Evolutionary conservation across 2,329 filamentous ascomycete genomes (phyloP).

Genomic region (Sporothrix brasiliensis): DNA sequence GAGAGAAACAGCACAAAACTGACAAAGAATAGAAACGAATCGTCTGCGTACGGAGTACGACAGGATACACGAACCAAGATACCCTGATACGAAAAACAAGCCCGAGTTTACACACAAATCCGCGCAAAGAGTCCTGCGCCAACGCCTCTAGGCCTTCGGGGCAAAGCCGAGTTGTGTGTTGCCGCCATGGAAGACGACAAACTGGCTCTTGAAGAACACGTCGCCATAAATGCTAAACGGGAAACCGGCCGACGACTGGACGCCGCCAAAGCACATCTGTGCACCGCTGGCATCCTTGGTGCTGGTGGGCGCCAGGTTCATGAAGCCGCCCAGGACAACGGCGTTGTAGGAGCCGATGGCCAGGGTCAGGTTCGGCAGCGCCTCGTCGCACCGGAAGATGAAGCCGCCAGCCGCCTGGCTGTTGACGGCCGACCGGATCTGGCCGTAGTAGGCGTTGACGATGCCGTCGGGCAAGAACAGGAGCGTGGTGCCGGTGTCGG

Average conservation of each 20-base stretch:
- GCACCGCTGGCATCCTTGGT: constrained; percentile 16
- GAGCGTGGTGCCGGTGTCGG: constrained; percentile 50
- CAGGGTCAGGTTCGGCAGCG: constrained; percentile 44
- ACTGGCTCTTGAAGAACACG: constrained; percentile 42
- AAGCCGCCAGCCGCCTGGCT: constrained; percentile 43
- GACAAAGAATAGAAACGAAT: background rate
- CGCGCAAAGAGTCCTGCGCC: too few species aligned
- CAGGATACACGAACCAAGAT: background rate
- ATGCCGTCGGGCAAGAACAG: constrained; percentile 45
- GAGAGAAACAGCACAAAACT: background rate
- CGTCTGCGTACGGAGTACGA: too few species aligned
- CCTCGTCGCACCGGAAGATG: constrained; percentile 45
- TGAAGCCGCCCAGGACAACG: constrained; percentile 47
- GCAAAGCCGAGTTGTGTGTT: constrained; percentile 51
- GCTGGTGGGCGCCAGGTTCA: constrained; percentile 42
- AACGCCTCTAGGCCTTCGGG: constrained; percentile 14
- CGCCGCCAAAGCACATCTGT: constrained; percentile 43
- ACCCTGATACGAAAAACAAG: background rate
- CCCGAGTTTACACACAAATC: too few species aligned
- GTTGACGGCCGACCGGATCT: constrained; percentile 45
- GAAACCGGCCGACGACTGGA: constrained; percentile 41
- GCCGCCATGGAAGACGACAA: constrained; percentile 43
- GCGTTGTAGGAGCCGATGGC: constrained; percentile 43
- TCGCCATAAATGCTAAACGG: constrained; percentile 41
- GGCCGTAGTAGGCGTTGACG: constrained; percentile 46